phyloP scores from a whole-genome alignment of 108 stramenopile genomes.

The Ochromonas danica region DNA sequence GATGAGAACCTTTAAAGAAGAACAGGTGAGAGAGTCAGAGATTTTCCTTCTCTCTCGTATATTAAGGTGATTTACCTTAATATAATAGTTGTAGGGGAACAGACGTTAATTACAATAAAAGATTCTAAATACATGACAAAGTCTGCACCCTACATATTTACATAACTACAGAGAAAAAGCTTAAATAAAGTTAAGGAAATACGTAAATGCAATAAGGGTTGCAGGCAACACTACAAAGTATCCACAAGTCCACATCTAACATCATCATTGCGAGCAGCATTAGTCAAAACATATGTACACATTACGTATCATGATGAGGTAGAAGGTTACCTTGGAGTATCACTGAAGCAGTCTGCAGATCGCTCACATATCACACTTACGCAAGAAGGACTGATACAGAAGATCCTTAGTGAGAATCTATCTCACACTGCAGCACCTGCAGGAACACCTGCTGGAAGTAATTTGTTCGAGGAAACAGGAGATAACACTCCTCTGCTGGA shows the following conservation, averaged over 20 bases:
- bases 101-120: too few relatives aligned
- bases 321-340: slow-evolving; percentile 15
- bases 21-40: too few relatives aligned
- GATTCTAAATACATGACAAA: too few relatives aligned
- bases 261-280: slow-evolving; percentile 15
- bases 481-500: not conserved
- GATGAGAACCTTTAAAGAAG: not conserved
- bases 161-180: too few relatives aligned
- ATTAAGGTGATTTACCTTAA: too few relatives aligned
- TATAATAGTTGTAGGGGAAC: too few relatives aligned
- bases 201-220: too few relatives aligned
- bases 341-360: slow-evolving; percentile 14
- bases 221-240: too few relatives aligned
- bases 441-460: slow-evolving; percentile 20
- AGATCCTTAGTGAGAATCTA: slow-evolving; percentile 16
- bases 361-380: slow-evolving; percentile 15
- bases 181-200: too few relatives aligned
- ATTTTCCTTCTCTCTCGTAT: too few relatives aligned
- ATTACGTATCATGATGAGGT: slow-evolving; percentile 16
- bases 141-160: too few relatives aligned
- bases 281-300: slow-evolving; percentile 17
- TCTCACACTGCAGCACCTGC: slow-evolving; percentile 13
- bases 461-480: slow-evolving; percentile 11
- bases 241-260: slow-evolving; percentile 15
- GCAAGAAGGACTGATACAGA: slow-evolving; percentile 15